Evolutionary conservation across 306 rosid species (phyloP), one percentile per base, ranked within the genome.

Genomic region (Gastrolobium bilobum): DNA sequence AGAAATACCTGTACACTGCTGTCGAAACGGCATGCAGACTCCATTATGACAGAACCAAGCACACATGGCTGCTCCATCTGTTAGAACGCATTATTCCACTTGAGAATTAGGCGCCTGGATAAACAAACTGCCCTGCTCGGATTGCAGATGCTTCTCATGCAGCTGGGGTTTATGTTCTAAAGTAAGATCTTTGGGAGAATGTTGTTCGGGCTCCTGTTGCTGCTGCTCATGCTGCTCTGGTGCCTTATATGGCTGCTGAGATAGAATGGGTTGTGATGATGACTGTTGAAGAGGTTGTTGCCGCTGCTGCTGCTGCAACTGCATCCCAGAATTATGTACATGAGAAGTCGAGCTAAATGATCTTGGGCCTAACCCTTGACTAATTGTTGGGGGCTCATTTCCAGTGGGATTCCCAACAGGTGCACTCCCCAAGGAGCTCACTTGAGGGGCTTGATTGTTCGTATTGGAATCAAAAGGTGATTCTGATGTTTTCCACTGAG

Each of bases 401-500:
- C 90, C 90, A 39, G 82, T 37, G 33, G 85, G 77, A 79, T 85
- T 88, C 71, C 88, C 54, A 52, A 79, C 73, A 50, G 91, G 82
- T 70, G 84, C 77, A 61, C 79, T 84, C 60, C 89, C 92, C 67
- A 85, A 66, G 46, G 90, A 72, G 76, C 83, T 81, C 78, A 54
- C 79, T 83, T 71, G 87, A 78, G 77, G 42, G 60, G 81, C 82
- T 68, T 88, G 79, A 86, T 83, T 86, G 35, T 78, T 86, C 38
- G 75, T 38, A 72, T 82, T 81, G 68, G 97, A 86, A 81, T 89
- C 92, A 76, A 76, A 79, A n/a, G 59, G 80, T n/a, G 84, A 48
- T 70, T 93, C 97, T 3, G 91, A 82, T 56, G 89, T 72, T 73
- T 86, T 89, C 97, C 92, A 83, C 70, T 79, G 93, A 76, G 92